A percentile compares a stretch with the other conserved stretches of the same genome.
These are phyloP conservation scores for Phyllosticta citriasiana DNA, from an alignment of 2,329 filamentous ascomycete genomes.

Conservation along the genomic window DNA sequence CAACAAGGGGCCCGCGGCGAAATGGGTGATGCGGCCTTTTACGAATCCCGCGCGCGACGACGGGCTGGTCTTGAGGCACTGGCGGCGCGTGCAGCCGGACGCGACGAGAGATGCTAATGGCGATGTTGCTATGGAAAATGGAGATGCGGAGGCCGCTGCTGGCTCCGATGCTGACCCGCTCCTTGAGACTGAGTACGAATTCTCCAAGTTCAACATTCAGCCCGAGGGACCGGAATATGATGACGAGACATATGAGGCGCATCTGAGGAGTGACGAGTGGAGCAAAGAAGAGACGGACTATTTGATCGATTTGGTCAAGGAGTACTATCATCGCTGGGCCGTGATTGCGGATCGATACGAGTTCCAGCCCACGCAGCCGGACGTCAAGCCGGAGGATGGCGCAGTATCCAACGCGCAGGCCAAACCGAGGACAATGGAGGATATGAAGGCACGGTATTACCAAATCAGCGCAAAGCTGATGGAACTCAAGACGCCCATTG, in stretches of 20 bases:
- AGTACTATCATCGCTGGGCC: conserved; percentile 83
- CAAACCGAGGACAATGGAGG: conserved; percentile 67
- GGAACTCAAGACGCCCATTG: conserved; percentile 30
- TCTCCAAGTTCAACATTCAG: conserved; percentile 80
- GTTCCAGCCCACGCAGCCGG: conserved; percentile 38
- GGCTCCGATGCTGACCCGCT: conserved; percentile 24
- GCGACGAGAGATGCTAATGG: neutral
- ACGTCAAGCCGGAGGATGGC: neutral
- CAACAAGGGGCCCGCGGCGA: conserved; percentile 29
- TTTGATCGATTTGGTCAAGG: conserved; percentile 61
- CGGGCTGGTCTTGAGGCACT: conserved; percentile 64
- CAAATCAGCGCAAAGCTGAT: conserved; percentile 53
- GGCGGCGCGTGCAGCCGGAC: conserved; percentile 53
- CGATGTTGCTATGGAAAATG: conserved; percentile 19
- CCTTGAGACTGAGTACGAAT: conserved; percentile 45
- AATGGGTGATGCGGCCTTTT: conserved; percentile 46
- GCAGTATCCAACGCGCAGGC: conserved; percentile 26
- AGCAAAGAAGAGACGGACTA: conserved; percentile 91
- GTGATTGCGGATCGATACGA: conserved; percentile 91
- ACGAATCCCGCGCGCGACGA: conserved; percentile 68
- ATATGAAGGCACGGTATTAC: conserved; percentile 87
- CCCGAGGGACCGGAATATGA: conserved; percentile 72
- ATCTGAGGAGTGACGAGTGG: conserved; percentile 70
- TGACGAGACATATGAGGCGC: conserved; percentile 73
- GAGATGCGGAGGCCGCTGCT: conserved; percentile 23